Percentiles rank a stretch among this genome's conserved stretches.
Conservation (phyloP, 2,329 filamentous ascomycete genomes). For the Endoconidiophora polonica region DNA sequence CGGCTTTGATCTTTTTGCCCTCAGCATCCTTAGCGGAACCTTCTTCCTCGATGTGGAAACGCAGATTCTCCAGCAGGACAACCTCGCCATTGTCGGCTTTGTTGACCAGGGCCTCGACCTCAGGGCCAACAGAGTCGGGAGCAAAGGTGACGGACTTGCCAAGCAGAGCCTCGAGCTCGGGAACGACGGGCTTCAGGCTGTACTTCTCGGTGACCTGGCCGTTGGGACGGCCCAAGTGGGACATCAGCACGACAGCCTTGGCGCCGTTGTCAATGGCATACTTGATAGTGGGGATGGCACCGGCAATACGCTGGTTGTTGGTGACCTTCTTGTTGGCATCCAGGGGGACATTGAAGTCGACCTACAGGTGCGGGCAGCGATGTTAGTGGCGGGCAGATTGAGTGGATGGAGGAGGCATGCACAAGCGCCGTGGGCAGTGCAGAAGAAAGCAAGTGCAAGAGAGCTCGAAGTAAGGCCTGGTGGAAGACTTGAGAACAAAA, state of each 20-base stretch:
- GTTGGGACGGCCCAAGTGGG: constrained; percentile 89
- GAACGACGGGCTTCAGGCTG: constrained; percentile 79
- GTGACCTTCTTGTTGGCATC: constrained; percentile 86
- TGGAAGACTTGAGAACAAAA: background rate
- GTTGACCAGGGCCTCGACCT: constrained; percentile 81
- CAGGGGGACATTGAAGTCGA: constrained; percentile 99
- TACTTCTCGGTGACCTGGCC: constrained; percentile 83
- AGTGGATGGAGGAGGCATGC: background rate
- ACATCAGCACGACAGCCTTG: constrained; percentile 93
- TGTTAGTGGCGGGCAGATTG: background rate
- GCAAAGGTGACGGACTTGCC: constrained; percentile 74
- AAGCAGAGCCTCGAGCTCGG: constrained; percentile 82
- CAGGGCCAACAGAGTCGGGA: constrained; percentile 74
- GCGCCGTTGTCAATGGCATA: constrained; percentile 79
- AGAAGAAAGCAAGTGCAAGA: constrained; percentile 1
- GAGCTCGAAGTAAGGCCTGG: background rate
- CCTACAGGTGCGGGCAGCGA: constrained; percentile 33
- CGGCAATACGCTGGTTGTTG: constrained; percentile 96
- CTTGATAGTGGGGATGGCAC: constrained; percentile 89
- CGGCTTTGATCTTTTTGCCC: constrained; percentile 96
- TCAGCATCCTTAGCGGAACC: constrained; percentile 85
- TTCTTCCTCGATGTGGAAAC: constrained; percentile 97
- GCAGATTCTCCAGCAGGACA: constrained; percentile 89
- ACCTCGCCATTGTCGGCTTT: constrained; percentile 67
- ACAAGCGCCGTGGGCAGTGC: background rate